Percentiles rank a stretch among this genome's conserved stretches.
Evolutionary conservation across 2,329 filamentous ascomycete species (phyloP).

Genomic region (Eurotiales sp.): DNA sequence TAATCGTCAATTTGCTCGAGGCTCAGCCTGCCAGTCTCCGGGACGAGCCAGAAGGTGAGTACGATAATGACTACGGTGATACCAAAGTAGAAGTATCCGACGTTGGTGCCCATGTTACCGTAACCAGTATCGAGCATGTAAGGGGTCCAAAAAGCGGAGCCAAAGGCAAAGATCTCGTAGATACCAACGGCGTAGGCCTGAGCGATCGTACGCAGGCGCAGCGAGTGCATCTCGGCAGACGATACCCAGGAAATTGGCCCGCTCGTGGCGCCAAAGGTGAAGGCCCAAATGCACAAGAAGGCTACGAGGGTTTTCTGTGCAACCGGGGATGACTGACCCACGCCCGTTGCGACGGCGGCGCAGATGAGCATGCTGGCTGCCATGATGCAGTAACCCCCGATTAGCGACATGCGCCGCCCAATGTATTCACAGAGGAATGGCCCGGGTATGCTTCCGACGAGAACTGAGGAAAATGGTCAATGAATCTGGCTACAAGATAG

Average conservation of each 20-base stretch:
- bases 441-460: constrained; percentile 19
- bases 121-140: constrained; percentile 24
- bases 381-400: constrained; percentile 22
- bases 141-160: constrained; percentile 22
- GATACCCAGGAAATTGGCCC: constrained; percentile 21
- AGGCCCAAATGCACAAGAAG: constrained; percentile 26
- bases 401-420: constrained; percentile 21
- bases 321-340: constrained; percentile 14
- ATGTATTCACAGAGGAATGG: constrained; percentile 22
- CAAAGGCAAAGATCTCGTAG: constrained; percentile 24
- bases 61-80: constrained; percentile 19
- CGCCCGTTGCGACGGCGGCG: constrained; percentile 19
- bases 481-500: no score
- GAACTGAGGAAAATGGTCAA: no score
- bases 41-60: constrained; percentile 21
- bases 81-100: constrained; percentile 28
- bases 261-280: constrained; percentile 24
- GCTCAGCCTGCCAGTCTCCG: constrained; percentile 24
- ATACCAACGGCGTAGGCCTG: constrained; percentile 23
- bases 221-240: constrained; percentile 26
- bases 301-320: constrained; percentile 24
- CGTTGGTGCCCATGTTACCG: constrained; percentile 26
- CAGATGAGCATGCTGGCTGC: constrained; percentile 23
- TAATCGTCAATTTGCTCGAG: constrained; percentile 28
- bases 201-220: constrained; percentile 25